Conservation (phyloP, 2,329 filamentous ascomycete species). For the Aspergillus sp. region DNA sequence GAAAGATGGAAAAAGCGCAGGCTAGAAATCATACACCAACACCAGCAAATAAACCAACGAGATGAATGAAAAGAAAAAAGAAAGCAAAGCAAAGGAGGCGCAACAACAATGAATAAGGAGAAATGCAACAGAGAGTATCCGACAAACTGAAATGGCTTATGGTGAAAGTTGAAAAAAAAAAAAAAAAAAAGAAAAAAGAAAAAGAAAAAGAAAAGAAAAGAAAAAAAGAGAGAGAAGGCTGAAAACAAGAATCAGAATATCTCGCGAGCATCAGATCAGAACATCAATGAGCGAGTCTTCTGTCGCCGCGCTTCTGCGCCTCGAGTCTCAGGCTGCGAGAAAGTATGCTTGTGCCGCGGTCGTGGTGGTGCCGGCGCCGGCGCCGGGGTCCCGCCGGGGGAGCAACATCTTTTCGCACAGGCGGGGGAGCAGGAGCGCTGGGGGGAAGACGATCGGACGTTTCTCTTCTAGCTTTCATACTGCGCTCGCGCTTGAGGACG, state of each 20-base stretch:
- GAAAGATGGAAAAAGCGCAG: constrained; percentile 4
- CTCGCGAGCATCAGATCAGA: constrained; percentile 25
- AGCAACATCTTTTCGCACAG: constrained; percentile 12
- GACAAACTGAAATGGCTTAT: constrained; percentile 2
- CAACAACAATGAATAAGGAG: not conserved
- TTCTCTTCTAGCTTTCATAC: constrained; percentile 26
- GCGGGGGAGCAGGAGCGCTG: constrained; percentile 15
- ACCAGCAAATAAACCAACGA: constrained; percentile 3
- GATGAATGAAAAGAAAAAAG: constrained; percentile 2
- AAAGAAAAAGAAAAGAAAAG: constrained; percentile 10
- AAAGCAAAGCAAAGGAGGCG: not conserved
- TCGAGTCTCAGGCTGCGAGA: constrained; percentile 35
- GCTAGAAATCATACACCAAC: constrained; percentile 14
- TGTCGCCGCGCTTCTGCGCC: constrained; percentile 32
- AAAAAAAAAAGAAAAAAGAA: constrained; percentile 5
- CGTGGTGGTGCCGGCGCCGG: constrained; percentile 25
- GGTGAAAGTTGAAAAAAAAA: constrained; percentile 6
- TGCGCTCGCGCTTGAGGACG: constrained; percentile 48
- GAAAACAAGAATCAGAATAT: constrained; percentile 8
- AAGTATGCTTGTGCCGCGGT: constrained; percentile 35
- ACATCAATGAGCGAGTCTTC: constrained; percentile 39
- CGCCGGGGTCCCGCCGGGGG: constrained; percentile 19
- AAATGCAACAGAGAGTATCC: not conserved
- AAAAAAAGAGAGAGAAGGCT: constrained; percentile 12
- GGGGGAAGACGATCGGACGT: constrained; percentile 20